Base-by-base conservation (phyloP, 2,329 filamentous ascomycete genomes). In the Stagonosporopsis vannaccii region DNA sequence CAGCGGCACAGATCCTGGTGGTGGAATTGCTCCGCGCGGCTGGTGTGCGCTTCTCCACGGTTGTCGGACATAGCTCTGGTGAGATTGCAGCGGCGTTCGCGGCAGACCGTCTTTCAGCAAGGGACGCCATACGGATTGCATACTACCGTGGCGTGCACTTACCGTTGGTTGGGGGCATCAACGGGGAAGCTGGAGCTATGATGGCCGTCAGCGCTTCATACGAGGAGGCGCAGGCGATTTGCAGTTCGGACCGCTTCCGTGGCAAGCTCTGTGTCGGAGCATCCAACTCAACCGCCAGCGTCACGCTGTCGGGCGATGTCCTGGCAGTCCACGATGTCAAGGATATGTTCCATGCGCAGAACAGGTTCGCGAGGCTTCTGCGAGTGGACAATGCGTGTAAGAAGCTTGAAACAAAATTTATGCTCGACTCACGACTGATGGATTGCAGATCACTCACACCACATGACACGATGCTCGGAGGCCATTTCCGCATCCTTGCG, bases 391-490 rank as follows among this genome's bases (percentile, higher is more conserved):
- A 51, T 40, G 52, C 52, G 2, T 56, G 52, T 56, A 19, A 51
- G 52, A 35, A 3, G 20, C 5, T 17, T 32, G n/a, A 17, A 33
- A 17, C 15, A 40, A 4, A 11, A 12, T 1, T 2, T 1, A 2
- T 12, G 3, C 6, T 13, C n/a, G 2, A 6, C 7, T 32, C 15
- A 19, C 2, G 2, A 15, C 23, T 56, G 20, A 56, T 62, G 4
- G 5, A 4, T n/a, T 3, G 79, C 80, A 0, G 82, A 82, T 47
- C 81, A 82, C 45, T 80, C 78, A 0, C 70, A 71, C 22, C 79
- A 80, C 28, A 80, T 80, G 78, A 9, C 46, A 1, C 50, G 57
- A 2, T 62, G 59, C 36, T 46, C 51, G 3, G 56, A 54, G 3
- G 43, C 33, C 5, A 67, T 67, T 19, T 36, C 53, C 6, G 26